These are phyloP conservation scores for Orychophragmus violaceus DNA, from an alignment of 345 rosid species.

Conservation along the genomic window DNA sequence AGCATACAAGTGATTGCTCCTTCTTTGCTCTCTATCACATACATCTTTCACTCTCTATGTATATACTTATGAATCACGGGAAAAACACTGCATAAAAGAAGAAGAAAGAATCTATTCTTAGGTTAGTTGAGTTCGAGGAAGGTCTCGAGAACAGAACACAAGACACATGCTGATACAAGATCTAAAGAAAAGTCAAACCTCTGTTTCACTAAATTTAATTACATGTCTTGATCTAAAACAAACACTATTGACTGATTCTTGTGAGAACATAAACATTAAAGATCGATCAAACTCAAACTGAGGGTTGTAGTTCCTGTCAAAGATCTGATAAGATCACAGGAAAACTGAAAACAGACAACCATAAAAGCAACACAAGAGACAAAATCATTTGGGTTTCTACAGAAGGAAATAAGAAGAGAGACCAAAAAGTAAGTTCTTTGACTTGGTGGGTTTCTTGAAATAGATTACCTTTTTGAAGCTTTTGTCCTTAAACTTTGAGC, in stretches of 20 bases:
- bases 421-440: neutral
- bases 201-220: neutral
- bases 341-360: neutral
- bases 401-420: neutral
- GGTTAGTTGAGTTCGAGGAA: neutral
- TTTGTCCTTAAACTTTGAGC: neutral
- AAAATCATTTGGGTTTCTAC: neutral
- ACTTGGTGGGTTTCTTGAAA: neutral
- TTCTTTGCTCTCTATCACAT: conserved; percentile 73
- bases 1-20: conserved; percentile 86
- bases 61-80: neutral
- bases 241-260: neutral
- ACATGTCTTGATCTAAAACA: neutral
- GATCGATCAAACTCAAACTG: neutral
- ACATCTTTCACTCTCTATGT: neutral
- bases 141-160: conserved; percentile 1
- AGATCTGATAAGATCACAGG: neutral
- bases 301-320: neutral
- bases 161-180: neutral
- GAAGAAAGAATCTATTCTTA: neutral
- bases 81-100: neutral
- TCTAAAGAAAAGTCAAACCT: neutral
- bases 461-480: neutral
- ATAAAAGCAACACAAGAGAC: conserved; percentile 1
- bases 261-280: neutral